These are phyloP conservation scores for Clitoria ternatea DNA, from an alignment of 306 rosid species.

Conservation along the genomic window DNA sequence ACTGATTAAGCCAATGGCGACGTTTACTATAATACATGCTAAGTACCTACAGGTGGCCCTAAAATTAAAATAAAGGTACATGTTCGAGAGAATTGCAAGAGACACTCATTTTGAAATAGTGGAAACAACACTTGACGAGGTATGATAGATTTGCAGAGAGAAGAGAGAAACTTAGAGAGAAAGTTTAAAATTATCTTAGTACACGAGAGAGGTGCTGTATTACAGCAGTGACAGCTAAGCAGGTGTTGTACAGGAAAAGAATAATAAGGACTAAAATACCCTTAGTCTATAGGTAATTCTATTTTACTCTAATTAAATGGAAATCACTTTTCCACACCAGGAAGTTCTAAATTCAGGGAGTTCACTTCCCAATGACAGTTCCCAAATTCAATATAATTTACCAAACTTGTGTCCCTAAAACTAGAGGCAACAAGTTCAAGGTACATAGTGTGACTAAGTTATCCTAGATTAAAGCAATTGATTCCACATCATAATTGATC, in stretches of 20 bases:
- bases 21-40: slow-evolving; percentile 59
- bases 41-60: slow-evolving; percentile 62
- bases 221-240: too few relatives aligned
- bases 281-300: too few relatives aligned
- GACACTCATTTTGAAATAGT: slow-evolving; percentile 3
- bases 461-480: neutral
- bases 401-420: slow-evolving; percentile 10
- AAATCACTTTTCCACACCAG: neutral
- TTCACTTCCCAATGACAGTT: slow-evolving; percentile 15
- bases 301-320: neutral
- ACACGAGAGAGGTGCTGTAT: too few relatives aligned
- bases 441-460: neutral
- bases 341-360: neutral
- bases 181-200: too few relatives aligned
- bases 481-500: slow-evolving; percentile 12
- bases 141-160: too few relatives aligned
- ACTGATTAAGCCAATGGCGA: slow-evolving; percentile 43
- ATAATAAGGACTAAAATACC: too few relatives aligned
- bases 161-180: too few relatives aligned
- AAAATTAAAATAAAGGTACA: neutral
- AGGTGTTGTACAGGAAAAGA: too few relatives aligned
- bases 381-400: neutral
- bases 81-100: slow-evolving; percentile 3
- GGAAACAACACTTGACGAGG: slow-evolving; percentile 6
- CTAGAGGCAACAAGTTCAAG: neutral